These are phyloP conservation scores for Lachnellula hyalina DNA, from an alignment of 2,329 filamentous ascomycete species.

Conservation along the genomic window DNA sequence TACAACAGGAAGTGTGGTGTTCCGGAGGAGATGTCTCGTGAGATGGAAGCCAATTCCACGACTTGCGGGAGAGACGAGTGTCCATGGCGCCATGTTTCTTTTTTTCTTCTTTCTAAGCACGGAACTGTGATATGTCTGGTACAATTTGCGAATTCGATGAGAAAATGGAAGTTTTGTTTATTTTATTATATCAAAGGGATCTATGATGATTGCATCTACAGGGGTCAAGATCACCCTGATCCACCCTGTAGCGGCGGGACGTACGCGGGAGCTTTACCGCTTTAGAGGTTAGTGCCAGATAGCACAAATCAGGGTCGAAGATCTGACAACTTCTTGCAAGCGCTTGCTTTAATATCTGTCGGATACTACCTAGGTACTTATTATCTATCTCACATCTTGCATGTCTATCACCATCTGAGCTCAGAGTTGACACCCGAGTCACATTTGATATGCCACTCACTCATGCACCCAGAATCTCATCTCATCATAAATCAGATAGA, in stretches of 20 bases:
- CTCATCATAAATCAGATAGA: no score
- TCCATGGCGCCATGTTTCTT: constrained; percentile 26
- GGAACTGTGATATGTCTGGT: constrained; percentile 5
- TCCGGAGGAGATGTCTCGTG: constrained; percentile 50
- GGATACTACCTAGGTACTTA: no score
- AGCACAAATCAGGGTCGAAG: no score
- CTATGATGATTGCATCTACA: constrained; percentile 12
- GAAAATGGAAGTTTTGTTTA: not conserved
- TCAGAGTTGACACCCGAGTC: no score
- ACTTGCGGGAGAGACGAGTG: constrained; percentile 52
- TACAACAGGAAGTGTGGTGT: constrained; percentile 52
- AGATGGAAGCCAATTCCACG: constrained; percentile 59
- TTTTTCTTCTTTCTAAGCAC: not conserved
- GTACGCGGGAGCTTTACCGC: not conserved
- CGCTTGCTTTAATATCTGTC: no score
- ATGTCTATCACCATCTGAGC: no score
- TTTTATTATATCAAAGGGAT: not conserved
- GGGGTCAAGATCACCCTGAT: constrained; percentile 1
- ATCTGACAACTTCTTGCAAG: no score
- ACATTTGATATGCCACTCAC: no score
- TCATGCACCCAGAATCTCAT: no score
- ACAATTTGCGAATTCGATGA: not conserved
- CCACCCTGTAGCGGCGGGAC: not conserved
- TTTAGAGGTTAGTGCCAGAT: not conserved
- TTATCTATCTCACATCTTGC: no score